Conservation (phyloP, 768 basidiomycete genomes). For the Pisolithus albus region DNA sequence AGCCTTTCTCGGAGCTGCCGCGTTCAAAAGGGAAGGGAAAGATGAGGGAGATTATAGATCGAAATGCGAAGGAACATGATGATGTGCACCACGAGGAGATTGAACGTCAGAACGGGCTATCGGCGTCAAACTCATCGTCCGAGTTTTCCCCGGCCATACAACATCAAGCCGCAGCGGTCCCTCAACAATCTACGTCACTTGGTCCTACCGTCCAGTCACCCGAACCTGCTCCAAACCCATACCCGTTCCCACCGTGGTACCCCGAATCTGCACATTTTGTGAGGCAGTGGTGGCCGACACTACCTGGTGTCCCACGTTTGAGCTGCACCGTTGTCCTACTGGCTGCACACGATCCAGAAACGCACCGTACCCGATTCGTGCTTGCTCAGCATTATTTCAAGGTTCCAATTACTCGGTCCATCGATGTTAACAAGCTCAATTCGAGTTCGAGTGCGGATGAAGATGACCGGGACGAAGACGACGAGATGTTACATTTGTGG, state of each 20-base stretch:
- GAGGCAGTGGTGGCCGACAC: slow-evolving; percentile 74
- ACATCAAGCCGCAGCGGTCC: neutral
- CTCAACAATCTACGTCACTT: slow-evolving; percentile 6
- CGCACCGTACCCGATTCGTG: slow-evolving; percentile 54
- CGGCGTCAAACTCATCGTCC: slow-evolving; percentile 2
- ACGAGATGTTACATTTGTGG: slow-evolving; percentile 61
- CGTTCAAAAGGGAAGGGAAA: slow-evolving; percentile 17
- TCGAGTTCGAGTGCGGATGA: neutral
- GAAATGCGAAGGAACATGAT: neutral
- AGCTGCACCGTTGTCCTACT: slow-evolving; percentile 70
- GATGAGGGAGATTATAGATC: slow-evolving; percentile 8
- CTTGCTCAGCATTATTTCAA: slow-evolving; percentile 73
- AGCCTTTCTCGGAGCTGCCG: slow-evolving; percentile 1
- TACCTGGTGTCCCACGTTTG: slow-evolving; percentile 54
- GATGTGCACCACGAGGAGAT: slow-evolving; percentile 4
- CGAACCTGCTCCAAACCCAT: slow-evolving; percentile 43
- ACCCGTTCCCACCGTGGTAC: slow-evolving; percentile 61
- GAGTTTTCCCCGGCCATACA: slow-evolving; percentile 4
- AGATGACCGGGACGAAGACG: slow-evolving; percentile 28
- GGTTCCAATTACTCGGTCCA: slow-evolving; percentile 42
- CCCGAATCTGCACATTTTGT: slow-evolving; percentile 74
- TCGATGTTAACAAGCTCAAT: slow-evolving; percentile 9
- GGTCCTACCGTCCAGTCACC: slow-evolving; percentile 4
- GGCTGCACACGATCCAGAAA: slow-evolving; percentile 53
- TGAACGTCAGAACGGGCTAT: slow-evolving; percentile 7